Percentiles rank a stretch among this genome's conserved stretches.
Evolutionary conservation across 495 filamentous ascomycete species (phyloP).

Genomic region (Aspergillus nanangensis): DNA sequence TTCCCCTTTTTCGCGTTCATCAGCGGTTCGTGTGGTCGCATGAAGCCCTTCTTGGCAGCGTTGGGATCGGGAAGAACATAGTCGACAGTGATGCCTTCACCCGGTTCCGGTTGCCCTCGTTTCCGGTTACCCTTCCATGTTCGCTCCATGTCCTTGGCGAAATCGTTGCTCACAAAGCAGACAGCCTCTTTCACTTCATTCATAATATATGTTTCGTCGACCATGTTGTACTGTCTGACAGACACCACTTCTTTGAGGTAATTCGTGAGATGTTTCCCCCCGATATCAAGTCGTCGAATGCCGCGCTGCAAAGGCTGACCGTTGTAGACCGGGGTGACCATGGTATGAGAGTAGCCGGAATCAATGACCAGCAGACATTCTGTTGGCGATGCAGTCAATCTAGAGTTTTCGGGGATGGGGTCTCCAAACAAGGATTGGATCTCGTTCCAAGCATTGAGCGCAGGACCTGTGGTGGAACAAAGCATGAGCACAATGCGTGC

Average conservation of each 20-base stretch:
- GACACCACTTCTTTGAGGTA: conserved; percentile 87
- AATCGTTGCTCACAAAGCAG: conserved; percentile 79
- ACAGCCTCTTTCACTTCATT: conserved; percentile 92
- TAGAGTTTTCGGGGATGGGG: conserved; percentile 25
- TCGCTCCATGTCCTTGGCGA: conserved; percentile 71
- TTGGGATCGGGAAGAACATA: conserved; percentile 94
- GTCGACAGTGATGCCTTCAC: conserved; percentile 78
- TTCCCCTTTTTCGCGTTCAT: conserved; percentile 58
- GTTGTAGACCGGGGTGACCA: conserved; percentile 79
- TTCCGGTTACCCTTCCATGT: conserved; percentile 76
- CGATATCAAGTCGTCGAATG: conserved; percentile 83
- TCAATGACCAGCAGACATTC: conserved; percentile 88
- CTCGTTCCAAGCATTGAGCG: conserved; percentile 83
- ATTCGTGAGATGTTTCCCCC: conserved; percentile 93
- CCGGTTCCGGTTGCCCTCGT: conserved; percentile 27
- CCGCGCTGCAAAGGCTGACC: conserved; percentile 76
- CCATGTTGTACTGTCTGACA: conserved; percentile 87
- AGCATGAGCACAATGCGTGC: conserved; percentile 3
- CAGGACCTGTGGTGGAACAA: conserved; percentile 51
- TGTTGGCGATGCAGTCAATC: conserved; percentile 47
- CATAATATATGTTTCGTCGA: conserved; percentile 86
- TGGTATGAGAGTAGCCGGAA: conserved; percentile 89
- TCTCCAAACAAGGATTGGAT: conserved; percentile 58
- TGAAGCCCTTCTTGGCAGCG: conserved; percentile 62
- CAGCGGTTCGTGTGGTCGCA: conserved; percentile 69